Evolutionary conservation across 1,139 yeast genomes (phyloP), one percentile per base, ranked within the genome.

Genomic region (Scheffersomyces parashehatae): DNA sequence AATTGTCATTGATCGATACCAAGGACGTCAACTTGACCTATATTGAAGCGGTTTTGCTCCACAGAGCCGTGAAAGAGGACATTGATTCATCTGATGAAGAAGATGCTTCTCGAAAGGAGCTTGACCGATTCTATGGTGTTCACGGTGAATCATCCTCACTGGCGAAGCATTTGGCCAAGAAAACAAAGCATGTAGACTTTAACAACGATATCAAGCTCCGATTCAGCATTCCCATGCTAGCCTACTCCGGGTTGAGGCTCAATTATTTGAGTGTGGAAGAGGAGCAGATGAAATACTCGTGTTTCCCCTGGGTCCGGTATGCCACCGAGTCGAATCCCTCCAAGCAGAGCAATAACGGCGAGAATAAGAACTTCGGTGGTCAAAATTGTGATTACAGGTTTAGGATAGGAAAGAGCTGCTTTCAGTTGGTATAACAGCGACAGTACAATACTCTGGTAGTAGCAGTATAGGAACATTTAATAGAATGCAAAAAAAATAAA

Each of bases 241-340:
- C 78, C 8, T 71, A 73, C 51, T 68, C 76, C 3, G 79, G 79
- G 0, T 60, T 74, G 15, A 68, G 62, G 42, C 55, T 74, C 28
- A 70, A 64, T 30, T 74, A 72, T 45, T 52, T 74, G 24, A 61
- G 70, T 30, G 77, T 74, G 5, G 73, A 70, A 30, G 78, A 73
- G 47, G 70, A 65, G 12, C 65, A 64, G 41, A 55, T 73, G 66
- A 68, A 73, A 40, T 74, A 74, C 47, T 62, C 77, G 0, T 69
- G 77, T 48, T 73, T 74, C 47, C 79, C 79, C 2, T 74, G 79
- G 79, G 71, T 74, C 5, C 59, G 75, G 42, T 73, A 74, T 45
- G 47, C 63, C n/a, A 70, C 77, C 1, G 64, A 65, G 41, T 57
- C 72, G 1, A 38, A 45, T 10, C 42, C 38, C 20, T 37, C 36